These are phyloP conservation scores for Talaromyces thailandensis DNA, from an alignment of 495 filamentous ascomycete species.

Conservation along the genomic window DNA sequence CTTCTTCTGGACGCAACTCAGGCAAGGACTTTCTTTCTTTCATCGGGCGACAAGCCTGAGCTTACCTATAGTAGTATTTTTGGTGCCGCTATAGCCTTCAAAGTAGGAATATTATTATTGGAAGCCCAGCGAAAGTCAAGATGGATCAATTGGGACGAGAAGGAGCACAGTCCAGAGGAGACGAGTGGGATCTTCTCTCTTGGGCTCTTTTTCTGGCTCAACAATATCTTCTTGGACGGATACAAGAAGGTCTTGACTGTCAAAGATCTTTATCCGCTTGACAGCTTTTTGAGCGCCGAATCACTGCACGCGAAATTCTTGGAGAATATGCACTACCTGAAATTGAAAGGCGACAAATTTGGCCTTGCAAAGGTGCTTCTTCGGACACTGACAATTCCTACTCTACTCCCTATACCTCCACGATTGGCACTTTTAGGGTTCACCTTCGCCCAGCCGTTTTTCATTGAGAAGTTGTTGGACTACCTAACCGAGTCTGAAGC, in stretches of 20 bases:
- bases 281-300: background rate
- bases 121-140: constrained; percentile 47
- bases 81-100: constrained; percentile 25
- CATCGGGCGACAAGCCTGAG: constrained; percentile 11
- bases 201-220: constrained; percentile 51
- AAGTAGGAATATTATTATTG: constrained; percentile 31
- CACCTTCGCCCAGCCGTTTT: constrained; percentile 51
- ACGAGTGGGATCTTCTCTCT: constrained; percentile 44
- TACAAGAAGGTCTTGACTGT: constrained; percentile 25
- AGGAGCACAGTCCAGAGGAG: constrained; percentile 46
- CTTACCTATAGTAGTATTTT: constrained; percentile 25
- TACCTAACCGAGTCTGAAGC: constrained; percentile 33
- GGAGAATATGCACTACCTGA: background rate
- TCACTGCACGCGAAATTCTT: background rate
- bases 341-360: constrained; percentile 16
- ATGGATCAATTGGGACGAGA: constrained; percentile 33
- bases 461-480: constrained; percentile 43
- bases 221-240: constrained; percentile 38
- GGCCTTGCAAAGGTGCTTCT: constrained; percentile 37
- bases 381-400: constrained; percentile 33
- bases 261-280: constrained; percentile 23
- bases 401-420: constrained; percentile 41
- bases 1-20: constrained; percentile 32
- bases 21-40: constrained; percentile 30
- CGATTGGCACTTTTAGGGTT: constrained; percentile 36